Percentiles rank a stretch among this genome's conserved stretches.
Conservation (phyloP, 441 rosid species). For the Viola pubescens region DNA sequence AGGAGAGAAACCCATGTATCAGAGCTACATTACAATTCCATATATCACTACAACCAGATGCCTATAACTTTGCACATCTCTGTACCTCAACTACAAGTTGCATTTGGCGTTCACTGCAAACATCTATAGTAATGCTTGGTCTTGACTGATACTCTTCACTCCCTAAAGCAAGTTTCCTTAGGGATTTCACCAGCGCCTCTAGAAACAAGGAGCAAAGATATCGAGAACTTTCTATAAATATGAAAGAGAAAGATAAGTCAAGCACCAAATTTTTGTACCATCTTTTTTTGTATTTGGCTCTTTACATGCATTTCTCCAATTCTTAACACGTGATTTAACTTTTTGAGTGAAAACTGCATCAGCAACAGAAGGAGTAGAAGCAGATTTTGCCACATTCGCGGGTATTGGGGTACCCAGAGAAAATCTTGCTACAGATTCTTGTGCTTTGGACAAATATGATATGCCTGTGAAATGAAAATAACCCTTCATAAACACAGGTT, state of each 20-base stretch:
- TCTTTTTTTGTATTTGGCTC: slow-evolving; percentile 33
- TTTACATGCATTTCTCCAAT: slow-evolving; percentile 54
- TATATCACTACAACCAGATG: slow-evolving; percentile 5
- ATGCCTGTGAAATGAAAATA: slow-evolving; percentile 36
- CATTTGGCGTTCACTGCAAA: slow-evolving; percentile 77
- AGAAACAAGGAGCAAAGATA: slow-evolving; percentile 18
- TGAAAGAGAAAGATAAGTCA: not conserved
- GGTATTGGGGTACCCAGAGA: slow-evolving; percentile 43
- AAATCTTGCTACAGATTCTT: slow-evolving; percentile 57
- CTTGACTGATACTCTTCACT: slow-evolving; percentile 58
- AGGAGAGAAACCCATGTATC: slow-evolving; percentile 6
- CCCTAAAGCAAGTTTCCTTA: slow-evolving; percentile 54
- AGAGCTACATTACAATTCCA: not conserved
- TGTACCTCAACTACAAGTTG: slow-evolving; percentile 67
- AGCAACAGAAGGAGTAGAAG: slow-evolving; percentile 45
- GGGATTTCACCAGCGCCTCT: slow-evolving; percentile 50
- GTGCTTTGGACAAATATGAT: slow-evolving; percentile 74
- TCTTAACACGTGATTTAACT: slow-evolving; percentile 54
- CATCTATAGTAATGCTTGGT: slow-evolving; percentile 65
- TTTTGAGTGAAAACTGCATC: slow-evolving; percentile 62
- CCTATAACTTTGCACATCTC: slow-evolving; percentile 9
- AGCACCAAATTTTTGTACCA: slow-evolving; percentile 34
- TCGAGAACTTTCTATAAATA: not conserved
- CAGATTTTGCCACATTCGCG: slow-evolving; percentile 26
- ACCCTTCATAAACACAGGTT: not conserved